Evolutionary conservation across 495 filamentous ascomycete genomes (phyloP), one percentile per base, ranked within the genome.

Genomic region (Copromyces sp.): DNA sequence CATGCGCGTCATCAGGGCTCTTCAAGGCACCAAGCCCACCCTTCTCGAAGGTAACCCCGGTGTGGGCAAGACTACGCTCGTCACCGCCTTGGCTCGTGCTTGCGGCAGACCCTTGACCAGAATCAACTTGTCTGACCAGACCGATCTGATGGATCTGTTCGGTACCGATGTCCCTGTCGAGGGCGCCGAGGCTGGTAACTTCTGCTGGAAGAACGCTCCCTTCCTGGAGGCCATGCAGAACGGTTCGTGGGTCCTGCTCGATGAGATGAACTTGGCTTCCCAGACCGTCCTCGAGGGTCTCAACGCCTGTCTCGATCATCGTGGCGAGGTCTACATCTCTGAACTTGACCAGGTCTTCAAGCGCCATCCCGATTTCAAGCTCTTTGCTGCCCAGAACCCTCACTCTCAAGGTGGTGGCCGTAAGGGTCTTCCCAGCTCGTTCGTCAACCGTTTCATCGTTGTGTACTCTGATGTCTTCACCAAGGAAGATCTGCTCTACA

Each of bases 221-320:
- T 99, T 98, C 78, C 83, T 99, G 41, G 90, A 91, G 79, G 96
- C 96, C 9, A 98, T 99, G 95, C 94, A 96, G 79, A 90, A 88
- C 65, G 96, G 96, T 14, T 89, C 94, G 74, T 99, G 96, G 96
- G 95, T 98, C 9, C 83, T 99, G 9, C 84, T 99, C 1, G 96
- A 99, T 80, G 96, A 99, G 84, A 98, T 99, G 96, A 99, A 99
- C 76, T 78, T 99, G 69, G 96, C 96, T 3, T 98, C 96, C 0
- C 96, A 98, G 78, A 96, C 94, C 7, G 94, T 99, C 35, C 89
- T 99, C 3, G 96, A 99, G 81, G 96, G 96, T 74, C 85, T 99
- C 20, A 99, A 99, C 76, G 94, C 95, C 17, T 98, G 96, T 83
- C 85, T 99, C 35, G 96, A 99, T 83, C 96, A 99, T 78, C 91